phyloP scores from a whole-genome alignment of 495 filamentous ascomycete species.

The Ascobolus immersus region DNA sequence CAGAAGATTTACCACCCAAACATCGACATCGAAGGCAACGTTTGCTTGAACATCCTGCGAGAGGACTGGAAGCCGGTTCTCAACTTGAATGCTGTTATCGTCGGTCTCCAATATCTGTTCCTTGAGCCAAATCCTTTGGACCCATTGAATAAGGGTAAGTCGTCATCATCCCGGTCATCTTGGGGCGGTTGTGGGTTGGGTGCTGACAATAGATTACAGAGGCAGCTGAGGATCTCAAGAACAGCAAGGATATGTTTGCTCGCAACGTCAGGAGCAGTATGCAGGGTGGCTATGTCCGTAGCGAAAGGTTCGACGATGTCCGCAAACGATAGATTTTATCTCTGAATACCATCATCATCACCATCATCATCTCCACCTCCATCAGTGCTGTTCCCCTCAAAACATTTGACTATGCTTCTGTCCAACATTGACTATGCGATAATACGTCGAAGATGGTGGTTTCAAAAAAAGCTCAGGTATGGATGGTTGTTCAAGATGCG shows the following conservation, averaged over 20 bases:
- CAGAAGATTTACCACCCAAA: constrained; percentile 99
- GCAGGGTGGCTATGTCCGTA: constrained; percentile 53
- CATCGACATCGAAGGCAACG: constrained; percentile 92
- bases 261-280: constrained; percentile 65
- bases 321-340: no score
- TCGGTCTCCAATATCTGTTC: constrained; percentile 91
- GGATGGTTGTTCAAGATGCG: no score
- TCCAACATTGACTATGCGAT: no score
- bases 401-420: no score
- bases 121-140: constrained; percentile 91
- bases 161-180: neutral
- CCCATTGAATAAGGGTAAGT: constrained; percentile 55
- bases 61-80: constrained; percentile 98
- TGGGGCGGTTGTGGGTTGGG: no score
- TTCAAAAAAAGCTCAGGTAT: no score
- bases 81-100: constrained; percentile 88
- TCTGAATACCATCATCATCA: no score
- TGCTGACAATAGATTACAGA: no score
- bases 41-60: constrained; percentile 85
- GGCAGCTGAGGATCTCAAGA: constrained; percentile 72
- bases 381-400: no score
- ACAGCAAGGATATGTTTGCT: constrained; percentile 66
- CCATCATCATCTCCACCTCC: no score
- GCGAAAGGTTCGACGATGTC: constrained; percentile 49
- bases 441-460: no score